Percentiles rank a stretch among this genome's conserved stretches.
These are phyloP conservation scores for Cynanchum wilfordii DNA, from an alignment of 257 asterid genomes.

Conservation along the genomic window DNA sequence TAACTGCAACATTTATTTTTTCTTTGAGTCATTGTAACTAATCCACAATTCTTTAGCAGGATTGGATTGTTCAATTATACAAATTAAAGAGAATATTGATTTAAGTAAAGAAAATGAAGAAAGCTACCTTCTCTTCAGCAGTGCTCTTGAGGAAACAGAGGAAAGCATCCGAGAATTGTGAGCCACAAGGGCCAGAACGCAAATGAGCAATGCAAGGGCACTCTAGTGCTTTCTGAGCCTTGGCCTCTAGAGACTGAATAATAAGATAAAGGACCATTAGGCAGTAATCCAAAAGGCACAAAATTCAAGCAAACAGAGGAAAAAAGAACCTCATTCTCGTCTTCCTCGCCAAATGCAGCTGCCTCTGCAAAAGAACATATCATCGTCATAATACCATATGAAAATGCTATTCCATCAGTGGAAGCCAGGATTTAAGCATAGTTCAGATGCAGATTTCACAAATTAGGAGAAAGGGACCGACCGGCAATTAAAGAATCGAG, in stretches of 20 bases:
- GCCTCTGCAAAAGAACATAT: conserved; percentile 41
- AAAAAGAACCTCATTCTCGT: conserved; percentile 26
- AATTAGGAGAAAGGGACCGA: conserved; percentile 5
- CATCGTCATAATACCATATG: background rate
- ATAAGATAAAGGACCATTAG: background rate
- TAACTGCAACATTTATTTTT: background rate
- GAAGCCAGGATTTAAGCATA: background rate
- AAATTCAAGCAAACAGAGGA: background rate
- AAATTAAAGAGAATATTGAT: background rate
- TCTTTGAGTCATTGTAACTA: background rate
- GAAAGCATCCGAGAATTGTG: conserved; percentile 79
- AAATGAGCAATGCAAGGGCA: conserved; percentile 88
- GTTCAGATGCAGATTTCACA: background rate
- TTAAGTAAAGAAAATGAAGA: background rate
- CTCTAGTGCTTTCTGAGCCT: conserved; percentile 78
- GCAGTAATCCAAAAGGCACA: background rate
- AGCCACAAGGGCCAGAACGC: conserved; percentile 71
- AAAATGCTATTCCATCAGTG: background rate
- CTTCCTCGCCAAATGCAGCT: conserved; percentile 64
- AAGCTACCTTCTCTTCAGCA: conserved; percentile 56
- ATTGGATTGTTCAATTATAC: background rate
- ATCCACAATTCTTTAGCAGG: background rate
- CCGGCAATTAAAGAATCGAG: conserved; percentile 60
- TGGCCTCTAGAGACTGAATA: conserved; percentile 46
- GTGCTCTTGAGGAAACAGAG: conserved; percentile 89